These are phyloP conservation scores for Wickerhamiella galacta DNA, from an alignment of 805 yeast species.

Conservation along the genomic window DNA sequence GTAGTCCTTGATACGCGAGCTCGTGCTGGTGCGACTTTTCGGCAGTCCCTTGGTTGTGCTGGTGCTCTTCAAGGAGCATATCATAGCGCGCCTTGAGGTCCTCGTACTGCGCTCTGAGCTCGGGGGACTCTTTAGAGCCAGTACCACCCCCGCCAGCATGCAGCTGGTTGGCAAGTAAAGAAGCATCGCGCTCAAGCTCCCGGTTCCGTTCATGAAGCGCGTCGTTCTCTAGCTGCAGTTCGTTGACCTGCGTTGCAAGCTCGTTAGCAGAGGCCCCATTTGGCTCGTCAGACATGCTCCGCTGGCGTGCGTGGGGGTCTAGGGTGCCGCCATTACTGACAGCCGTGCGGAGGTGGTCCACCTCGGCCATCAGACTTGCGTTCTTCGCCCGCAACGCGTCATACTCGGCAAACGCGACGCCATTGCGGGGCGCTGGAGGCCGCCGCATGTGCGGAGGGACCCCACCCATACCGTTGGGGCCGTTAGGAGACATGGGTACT, in stretches of 20 bases:
- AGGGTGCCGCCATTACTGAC: not conserved
- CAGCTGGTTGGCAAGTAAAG: not conserved
- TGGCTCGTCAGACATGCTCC: not conserved
- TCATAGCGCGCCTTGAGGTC: not conserved
- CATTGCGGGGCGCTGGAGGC: not conserved
- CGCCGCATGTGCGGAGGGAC: not conserved
- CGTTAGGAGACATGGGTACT: no score
- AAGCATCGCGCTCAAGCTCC: not conserved
- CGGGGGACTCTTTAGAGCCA: no score
- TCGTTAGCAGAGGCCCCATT: not conserved
- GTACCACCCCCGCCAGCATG: not conserved
- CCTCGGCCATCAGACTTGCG: not conserved
- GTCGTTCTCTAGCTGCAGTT: not conserved
- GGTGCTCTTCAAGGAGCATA: no score
- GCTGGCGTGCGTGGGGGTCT: not conserved
- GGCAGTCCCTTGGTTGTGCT: no score
- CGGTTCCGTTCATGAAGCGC: not conserved
- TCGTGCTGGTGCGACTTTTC: no score
- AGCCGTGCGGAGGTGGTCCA: not conserved
- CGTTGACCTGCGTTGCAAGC: not conserved
- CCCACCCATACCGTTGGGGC: not conserved
- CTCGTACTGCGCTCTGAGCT: not conserved
- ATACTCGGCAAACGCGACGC: no score
- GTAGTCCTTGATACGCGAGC: no score
- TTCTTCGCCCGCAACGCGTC: conserved; percentile 1